Evolutionary conservation across 2,329 filamentous ascomycete genomes (phyloP).

Genomic region (Curvularia hawaiiensis): DNA sequence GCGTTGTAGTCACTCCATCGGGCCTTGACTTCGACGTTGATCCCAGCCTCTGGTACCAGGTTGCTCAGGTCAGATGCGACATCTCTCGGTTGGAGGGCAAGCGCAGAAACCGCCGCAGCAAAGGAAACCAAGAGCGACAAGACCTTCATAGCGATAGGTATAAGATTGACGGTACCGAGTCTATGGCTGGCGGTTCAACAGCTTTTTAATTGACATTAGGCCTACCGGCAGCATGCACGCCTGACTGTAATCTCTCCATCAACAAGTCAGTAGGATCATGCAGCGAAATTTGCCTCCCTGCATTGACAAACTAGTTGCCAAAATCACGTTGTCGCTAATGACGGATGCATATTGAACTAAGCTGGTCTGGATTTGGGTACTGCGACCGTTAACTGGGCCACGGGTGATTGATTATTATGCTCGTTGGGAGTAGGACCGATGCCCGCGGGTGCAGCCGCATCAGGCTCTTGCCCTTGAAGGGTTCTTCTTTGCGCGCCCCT

Average conservation of each 20-base stretch:
- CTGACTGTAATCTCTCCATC: background rate
- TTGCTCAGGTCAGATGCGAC: slow-evolving; percentile 21
- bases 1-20: slow-evolving; percentile 33
- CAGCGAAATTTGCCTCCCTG: background rate
- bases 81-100: slow-evolving; percentile 15
- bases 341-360: background rate
- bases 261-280: background rate
- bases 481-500: background rate
- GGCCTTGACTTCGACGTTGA: slow-evolving; percentile 21
- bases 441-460: slow-evolving; percentile 8
- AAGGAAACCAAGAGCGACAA: slow-evolving; percentile 19
- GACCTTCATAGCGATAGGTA: slow-evolving; percentile 17
- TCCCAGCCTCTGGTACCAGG: slow-evolving; percentile 20
- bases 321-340: background rate
- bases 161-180: slow-evolving; percentile 8
- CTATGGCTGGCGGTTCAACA: slow-evolving; percentile 5
- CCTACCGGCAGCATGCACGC: slow-evolving; percentile 3
- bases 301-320: background rate
- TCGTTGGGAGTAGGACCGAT: background rate
- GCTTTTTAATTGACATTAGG: slow-evolving; percentile 9
- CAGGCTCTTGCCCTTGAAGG: background rate
- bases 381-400: background rate
- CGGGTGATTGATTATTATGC: slow-evolving; percentile 1
- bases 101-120: slow-evolving; percentile 17
- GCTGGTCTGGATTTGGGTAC: slow-evolving; percentile 2